A percentile compares a stretch with the other conserved stretches of the same genome.
Conservation (phyloP, 1,284 basidiomycete species). For the Grifola frondosa region DNA sequence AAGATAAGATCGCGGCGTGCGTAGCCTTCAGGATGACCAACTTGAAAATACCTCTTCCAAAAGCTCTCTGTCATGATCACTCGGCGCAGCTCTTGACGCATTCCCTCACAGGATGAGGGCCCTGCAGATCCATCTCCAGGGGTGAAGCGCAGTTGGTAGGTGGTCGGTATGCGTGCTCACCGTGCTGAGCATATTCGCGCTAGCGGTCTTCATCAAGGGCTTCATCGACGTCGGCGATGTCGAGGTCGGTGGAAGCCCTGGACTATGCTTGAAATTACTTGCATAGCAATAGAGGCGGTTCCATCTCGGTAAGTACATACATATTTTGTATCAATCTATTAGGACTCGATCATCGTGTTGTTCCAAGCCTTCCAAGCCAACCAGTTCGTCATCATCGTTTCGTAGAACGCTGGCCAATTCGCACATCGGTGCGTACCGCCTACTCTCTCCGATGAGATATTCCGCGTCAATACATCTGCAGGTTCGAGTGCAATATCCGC, state of each 20-base stretch:
- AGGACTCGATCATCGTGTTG: too few relatives aligned
- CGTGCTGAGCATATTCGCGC: constrained; percentile 34
- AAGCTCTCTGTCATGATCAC: too few relatives aligned
- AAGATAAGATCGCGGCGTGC: too few relatives aligned
- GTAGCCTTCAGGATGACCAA: too few relatives aligned
- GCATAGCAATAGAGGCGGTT: too few relatives aligned
- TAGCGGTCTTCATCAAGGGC: constrained; percentile 63
- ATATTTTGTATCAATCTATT: too few relatives aligned
- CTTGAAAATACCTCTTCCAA: too few relatives aligned
- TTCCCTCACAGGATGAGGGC: too few relatives aligned
- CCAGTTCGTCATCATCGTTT: constrained; percentile 18
- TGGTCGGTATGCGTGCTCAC: constrained; percentile 35
- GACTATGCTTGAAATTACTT: too few relatives aligned
- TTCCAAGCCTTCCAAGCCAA: constrained; percentile 10
- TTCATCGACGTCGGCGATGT: constrained; percentile 68
- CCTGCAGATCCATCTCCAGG: too few relatives aligned
- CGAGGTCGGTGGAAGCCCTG: constrained; percentile 58
- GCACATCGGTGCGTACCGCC: constrained; percentile 18
- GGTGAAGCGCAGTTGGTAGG: constrained; percentile 31
- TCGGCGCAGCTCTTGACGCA: too few relatives aligned
- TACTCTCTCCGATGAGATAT: constrained; percentile 8
- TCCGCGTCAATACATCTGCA: constrained; percentile 17
- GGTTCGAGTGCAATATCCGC: constrained; percentile 36
- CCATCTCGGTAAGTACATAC: too few relatives aligned
- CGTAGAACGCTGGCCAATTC: constrained; percentile 21